Evolutionary conservation across 73 alveolate genomes (phyloP).

Genomic region (Tetrahymena malaccensis): DNA sequence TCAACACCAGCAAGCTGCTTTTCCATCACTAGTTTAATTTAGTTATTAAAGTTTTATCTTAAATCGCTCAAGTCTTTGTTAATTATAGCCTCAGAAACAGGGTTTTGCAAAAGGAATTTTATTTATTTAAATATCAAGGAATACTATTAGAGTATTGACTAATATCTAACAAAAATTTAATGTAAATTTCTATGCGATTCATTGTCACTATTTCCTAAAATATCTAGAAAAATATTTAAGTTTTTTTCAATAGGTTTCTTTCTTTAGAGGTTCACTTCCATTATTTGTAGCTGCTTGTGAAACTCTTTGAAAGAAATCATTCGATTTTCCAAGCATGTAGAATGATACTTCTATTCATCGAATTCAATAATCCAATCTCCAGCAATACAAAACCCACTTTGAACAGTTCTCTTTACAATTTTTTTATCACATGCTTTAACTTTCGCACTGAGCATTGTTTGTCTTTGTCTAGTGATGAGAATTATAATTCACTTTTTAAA

Average conservation of each 20-base stretch:
- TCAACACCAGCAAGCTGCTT: background rate
- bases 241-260: background rate
- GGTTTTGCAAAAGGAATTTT: background rate
- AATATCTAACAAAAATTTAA: background rate
- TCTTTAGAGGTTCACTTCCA: background rate
- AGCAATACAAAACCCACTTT: background rate
- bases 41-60: background rate
- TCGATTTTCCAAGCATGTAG: background rate
- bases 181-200: background rate
- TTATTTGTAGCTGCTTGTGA: background rate
- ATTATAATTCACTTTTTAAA: background rate
- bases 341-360: background rate
- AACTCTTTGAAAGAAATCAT: background rate
- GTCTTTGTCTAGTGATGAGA: background rate
- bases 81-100: background rate
- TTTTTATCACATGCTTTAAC: background rate
- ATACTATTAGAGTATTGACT: background rate
- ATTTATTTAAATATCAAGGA: background rate
- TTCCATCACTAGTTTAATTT: background rate
- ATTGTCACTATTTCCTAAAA: background rate
- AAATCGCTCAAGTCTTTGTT: background rate
- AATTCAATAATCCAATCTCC: background rate
- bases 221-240: background rate
- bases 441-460: background rate
- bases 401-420: background rate